Base-by-base conservation (phyloP, 306 rosid genomes). In the barrel medic (Medicago truncatula) region DNA sequence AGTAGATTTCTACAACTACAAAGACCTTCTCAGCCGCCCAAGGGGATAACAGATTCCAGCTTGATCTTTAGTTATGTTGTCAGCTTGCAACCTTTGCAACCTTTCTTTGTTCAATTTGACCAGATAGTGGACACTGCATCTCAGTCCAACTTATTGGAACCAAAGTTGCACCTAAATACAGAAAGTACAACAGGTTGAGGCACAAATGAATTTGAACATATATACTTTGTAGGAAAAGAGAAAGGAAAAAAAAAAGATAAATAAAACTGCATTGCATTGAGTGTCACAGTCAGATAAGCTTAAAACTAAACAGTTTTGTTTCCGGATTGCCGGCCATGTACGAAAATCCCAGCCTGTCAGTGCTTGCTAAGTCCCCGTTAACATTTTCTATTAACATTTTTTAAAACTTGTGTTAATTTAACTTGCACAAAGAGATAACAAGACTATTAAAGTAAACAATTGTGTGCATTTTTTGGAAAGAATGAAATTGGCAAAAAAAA, bases 91-190 rank as follows among this genome's bases (percentile, higher is more conserved):
- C 87, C 88, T 90, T 90, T 12, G 98, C 98, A 50, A 95, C 97
- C 83, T 92, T 95, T 78, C 98, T 85, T 50, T 78, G 91, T 87
- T 95, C 97, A 59, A 89, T 82, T 89, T 95, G 97, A 73, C 89
- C 96, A 4, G 97, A 90, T 53, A 85, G 49, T 15, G 97, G 92
- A 82, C 96, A 93, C 73, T 89, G 93, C 98, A 93, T 91, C 85
- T 93, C 93, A 8, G 97, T 91, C 98, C 97, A 93, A 78, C 98
- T 91, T 68, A 87, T 77, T 70, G 99, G 96, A 67, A 92, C 87
- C 97, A 92, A 87, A 13, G 87, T 76, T 71, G 85, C 97, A 81
- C 97, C 98, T 90, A 53, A 47, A 78, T 39, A 82, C 14, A 36
- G 6, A 59, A 61, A 72, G 39, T 50, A 83, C 13, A 80, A 78